Base-by-base conservation (phyloP, 2,329 filamentous ascomycete species). In the Neofusicoccum sp. region DNA sequence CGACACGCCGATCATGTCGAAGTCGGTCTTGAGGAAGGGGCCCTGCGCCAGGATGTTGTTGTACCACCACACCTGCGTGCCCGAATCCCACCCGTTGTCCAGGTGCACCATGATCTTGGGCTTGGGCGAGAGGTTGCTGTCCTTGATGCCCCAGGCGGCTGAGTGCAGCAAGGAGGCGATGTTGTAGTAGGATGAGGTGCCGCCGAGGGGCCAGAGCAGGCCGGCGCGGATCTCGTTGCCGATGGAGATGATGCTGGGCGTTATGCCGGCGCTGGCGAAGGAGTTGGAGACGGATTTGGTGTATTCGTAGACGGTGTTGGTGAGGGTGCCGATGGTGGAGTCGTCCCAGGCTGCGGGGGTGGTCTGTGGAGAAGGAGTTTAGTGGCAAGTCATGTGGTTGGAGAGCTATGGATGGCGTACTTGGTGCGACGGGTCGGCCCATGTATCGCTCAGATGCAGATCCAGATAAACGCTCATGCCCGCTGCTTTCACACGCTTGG, bases 21-120 rank as follows among this genome's bases (percentile, higher is more conserved):
- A 91, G 66, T 90, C 88, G 5, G 77, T 75, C 0, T 77, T 68
- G 2, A 73, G 70, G 3, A 88, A 77, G 0, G 79, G 78, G 1
- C 84, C 87, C 29, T 78, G 75, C 6, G 71, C 79, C 0, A 89
- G 78, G 43, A 61, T 29, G 2, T 78, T 79, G 31, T 82, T 81
- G 76, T 91, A 92, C 74, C 85, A 90, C 77, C 81, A 87, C 65
- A 88, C 77, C 71, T 92, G 89, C 2, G 83, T 83, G 5, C 76
- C 79, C 85, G 85, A 90, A 66, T 89, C 83, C 87, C 88, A 92
- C 16, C 89, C 89, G 69, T 90, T 88, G 73, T 91, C 88, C 3
- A 91, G 81, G 70, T 92, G 89, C 41, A 92, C 84, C 86, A 92
- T 87, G 73, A 91, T 90, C 71, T 87, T 85, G 1, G 89, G 87